Evolutionary conservation across 768 basidiomycete species (phyloP), one percentile per base, ranked within the genome.

Genomic region (Pleurotus tuber-regium): DNA sequence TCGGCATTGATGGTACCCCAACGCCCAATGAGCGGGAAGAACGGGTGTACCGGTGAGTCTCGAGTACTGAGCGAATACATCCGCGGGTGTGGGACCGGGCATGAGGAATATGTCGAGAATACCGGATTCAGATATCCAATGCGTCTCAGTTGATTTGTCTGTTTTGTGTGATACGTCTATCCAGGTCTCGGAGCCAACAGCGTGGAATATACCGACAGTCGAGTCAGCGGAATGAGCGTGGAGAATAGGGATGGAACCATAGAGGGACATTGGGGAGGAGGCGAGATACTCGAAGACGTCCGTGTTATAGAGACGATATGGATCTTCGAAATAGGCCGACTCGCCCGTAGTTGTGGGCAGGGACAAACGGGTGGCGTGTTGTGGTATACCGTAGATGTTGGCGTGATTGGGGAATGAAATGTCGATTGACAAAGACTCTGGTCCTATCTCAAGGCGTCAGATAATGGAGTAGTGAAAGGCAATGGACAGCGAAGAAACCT

Each of bases 71-170:
- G 74, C 77, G 67, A 98, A 94, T 26, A 98, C 74, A 2, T 89
- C 85, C 6, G 78, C 71, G 8, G 92, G 85, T 0, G 86, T 84
- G 1, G 96, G 94, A 4, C 97, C 97, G 3, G 97, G 93, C 50
- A 98, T 81, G 59, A 99, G 74, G 72, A 98, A 92, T 8, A 97
- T 66, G 66, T 99, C 96, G 47, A 99, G 78, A 54, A 98, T 94
- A 38, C 97, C 97, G 3, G 92, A 93, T 68, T 99, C 97, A 5
- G 95, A 93, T 56, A 98, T 85, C 97, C 96, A 99, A 64, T 98
- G 97, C 0, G 96, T 94, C 57, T 87, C 77, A 0, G 90, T 89
- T 6, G 89, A 87, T 55, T 75, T 82, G 8, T 76, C 71, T 2
- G 78, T 71, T 4, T 83, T 67, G 63, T 90, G 91, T 4, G 76